Conservation (phyloP, 23 red algal genomes). For the Gracilariopsis chorda region DNA sequence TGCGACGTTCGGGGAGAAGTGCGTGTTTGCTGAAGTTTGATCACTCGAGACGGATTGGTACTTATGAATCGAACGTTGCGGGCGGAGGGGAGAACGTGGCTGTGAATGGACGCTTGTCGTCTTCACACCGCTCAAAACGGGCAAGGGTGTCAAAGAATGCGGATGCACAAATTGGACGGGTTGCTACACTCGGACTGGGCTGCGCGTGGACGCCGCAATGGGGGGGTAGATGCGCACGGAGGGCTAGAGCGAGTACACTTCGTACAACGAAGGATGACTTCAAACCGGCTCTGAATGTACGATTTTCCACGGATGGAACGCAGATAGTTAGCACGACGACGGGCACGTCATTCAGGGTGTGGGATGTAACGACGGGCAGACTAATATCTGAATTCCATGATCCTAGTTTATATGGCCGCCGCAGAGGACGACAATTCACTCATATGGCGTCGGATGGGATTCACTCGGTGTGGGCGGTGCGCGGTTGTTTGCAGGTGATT, state of each 20-base stretch:
- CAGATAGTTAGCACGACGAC: background rate
- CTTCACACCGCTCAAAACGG: background rate
- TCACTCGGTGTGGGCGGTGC: background rate
- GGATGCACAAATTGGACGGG: too few relatives aligned
- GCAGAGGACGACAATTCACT: background rate
- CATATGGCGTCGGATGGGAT: slow-evolving; percentile 23
- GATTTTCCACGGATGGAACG: slow-evolving; percentile 15
- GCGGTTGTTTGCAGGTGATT: background rate
- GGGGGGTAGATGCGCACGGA: background rate
- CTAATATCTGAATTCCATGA: slow-evolving; percentile 5
- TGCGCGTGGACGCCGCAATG: slow-evolving; percentile 5
- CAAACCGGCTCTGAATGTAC: background rate
- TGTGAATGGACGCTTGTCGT: background rate
- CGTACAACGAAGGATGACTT: background rate
- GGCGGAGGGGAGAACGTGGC: background rate
- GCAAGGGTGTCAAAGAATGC: background rate
- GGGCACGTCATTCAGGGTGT: background rate
- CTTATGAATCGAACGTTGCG: background rate
- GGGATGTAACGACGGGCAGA: slow-evolving; percentile 18
- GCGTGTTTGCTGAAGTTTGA: slow-evolving; percentile 28
- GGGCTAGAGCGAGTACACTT: background rate
- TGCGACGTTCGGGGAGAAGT: slow-evolving; percentile 17
- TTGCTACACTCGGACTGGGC: slow-evolving; percentile 13
- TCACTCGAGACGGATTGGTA: background rate
- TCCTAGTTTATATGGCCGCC: background rate